Evolutionary conservation across 768 basidiomycete genomes (phyloP).

Genomic region (Boletus vermiculosoides): DNA sequence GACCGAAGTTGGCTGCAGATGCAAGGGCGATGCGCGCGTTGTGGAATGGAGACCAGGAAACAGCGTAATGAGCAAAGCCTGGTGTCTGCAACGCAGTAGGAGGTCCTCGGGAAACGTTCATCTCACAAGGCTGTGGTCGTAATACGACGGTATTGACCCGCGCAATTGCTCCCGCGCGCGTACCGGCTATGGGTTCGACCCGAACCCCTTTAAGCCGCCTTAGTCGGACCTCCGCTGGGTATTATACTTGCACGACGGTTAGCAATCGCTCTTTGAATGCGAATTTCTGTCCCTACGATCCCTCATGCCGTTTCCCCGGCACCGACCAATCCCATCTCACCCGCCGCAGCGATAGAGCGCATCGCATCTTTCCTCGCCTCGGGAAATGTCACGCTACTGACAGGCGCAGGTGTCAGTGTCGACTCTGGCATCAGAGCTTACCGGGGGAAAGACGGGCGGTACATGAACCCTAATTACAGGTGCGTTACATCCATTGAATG

Average conservation of each 20-base stretch:
- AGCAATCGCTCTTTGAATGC: conserved; percentile 45
- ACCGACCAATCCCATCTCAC: conserved; percentile 38
- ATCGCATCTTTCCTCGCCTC: conserved; percentile 62
- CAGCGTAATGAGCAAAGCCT: conserved; percentile 78
- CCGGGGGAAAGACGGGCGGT: conserved; percentile 78
- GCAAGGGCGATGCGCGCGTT: conserved; percentile 71
- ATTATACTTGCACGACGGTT: too few species aligned
- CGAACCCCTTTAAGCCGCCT: neutral
- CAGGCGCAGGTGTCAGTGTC: conserved; percentile 93
- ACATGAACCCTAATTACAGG: conserved; percentile 91
- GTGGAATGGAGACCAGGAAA: conserved; percentile 88
- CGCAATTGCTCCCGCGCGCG: neutral
- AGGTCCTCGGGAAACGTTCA: conserved; percentile 37
- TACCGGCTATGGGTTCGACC: neutral
- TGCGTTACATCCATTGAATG: conserved; percentile 31
- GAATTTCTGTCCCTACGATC: conserved; percentile 74
- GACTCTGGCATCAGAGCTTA: conserved; percentile 97
- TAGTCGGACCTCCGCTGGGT: neutral
- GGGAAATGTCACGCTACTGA: conserved; percentile 74
- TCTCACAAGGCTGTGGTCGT: conserved; percentile 12
- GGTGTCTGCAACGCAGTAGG: conserved; percentile 66
- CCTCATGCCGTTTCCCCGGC: conserved; percentile 51
- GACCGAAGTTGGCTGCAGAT: conserved; percentile 88
- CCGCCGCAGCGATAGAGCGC: conserved; percentile 55
- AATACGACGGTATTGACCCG: neutral